These are phyloP conservation scores for Helianthus tuberosus DNA, from an alignment of 129 eudicot species.

Conservation along the genomic window DNA sequence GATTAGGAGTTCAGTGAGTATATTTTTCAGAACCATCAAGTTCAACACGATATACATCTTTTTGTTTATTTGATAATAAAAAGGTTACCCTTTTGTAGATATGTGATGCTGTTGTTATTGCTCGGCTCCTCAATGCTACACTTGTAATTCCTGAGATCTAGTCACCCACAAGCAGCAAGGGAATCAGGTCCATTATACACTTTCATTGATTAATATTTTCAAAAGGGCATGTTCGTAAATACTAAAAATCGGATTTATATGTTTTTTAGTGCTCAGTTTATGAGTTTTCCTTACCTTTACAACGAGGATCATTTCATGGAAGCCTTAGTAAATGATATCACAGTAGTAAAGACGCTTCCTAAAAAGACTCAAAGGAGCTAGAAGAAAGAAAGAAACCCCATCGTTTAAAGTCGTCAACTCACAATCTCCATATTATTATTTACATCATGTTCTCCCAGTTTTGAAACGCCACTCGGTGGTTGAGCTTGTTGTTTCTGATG, in stretches of 20 bases:
- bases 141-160: slow-evolving; percentile 92
- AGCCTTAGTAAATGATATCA: slow-evolving; percentile 79
- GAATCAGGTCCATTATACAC: no score
- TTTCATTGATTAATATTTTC: background rate
- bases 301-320: slow-evolving; percentile 93
- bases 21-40: slow-evolving; percentile 2
- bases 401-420: slow-evolving; percentile 83
- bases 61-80: background rate
- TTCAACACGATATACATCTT: background rate
- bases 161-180: slow-evolving; percentile 98
- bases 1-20: slow-evolving; percentile 86
- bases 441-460: slow-evolving; percentile 86
- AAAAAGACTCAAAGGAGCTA: slow-evolving; percentile 89
- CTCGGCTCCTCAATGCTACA: slow-evolving; percentile 95
- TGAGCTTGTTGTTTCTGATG: slow-evolving; percentile 84
- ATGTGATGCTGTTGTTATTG: slow-evolving; percentile 89
- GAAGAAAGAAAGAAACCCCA: slow-evolving; percentile 90
- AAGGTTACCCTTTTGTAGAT: slow-evolving; percentile 48
- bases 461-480: slow-evolving; percentile 79
- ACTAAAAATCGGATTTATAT: background rate
- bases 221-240: background rate
- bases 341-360: slow-evolving; percentile 83
- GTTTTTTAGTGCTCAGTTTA: slow-evolving; percentile 46
- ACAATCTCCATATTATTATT: slow-evolving; percentile 76
- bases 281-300: slow-evolving; percentile 62